Evolutionary conservation across 2,329 filamentous ascomycete species (phyloP), one percentile per base, ranked within the genome.

Genomic region (Pseudocercospora vitis): DNA sequence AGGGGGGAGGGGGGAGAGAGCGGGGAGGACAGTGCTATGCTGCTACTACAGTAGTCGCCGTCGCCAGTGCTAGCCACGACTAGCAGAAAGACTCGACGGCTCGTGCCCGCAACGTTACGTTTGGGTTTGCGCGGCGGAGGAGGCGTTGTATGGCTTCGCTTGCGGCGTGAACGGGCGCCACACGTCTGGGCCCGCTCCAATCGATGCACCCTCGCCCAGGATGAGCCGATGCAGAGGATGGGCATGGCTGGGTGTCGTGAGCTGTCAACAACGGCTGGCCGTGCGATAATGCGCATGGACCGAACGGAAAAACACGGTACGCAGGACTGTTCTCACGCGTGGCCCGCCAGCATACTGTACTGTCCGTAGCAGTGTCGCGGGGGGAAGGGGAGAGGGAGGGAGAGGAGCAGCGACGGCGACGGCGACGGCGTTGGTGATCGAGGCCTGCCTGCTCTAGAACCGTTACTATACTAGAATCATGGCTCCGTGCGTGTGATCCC

Each of bases 91-190:
- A n/a, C n/a, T n/a, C n/a, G n/a, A n/a, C 19, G 33, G 33, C 33
- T 16, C 33, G 33, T 37, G 33, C 33, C 19, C 37, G 24, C 37
- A 9, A 26, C 37, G 37, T 6, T 45, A 19, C 40, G 40, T 45
- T 29, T 45, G 24, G 24, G 12, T 45, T 45, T 45, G 19, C 40
- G 40, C 40, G 23, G 23, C 24, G 40, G 23, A 21, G 12, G 40
- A 45, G 40, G 40, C 40, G 18, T 45, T n/a, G 14, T 28, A 8
- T 45, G 40, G 42, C 42, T 28, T 45, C 42, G 42, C 42, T 28
- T 31, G 29, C 12, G 39, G 4, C 39, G 39, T 44, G 8, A 14
- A 44, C 19, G 21, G 42, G 24, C 21, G 42, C 42, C 42, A 45
- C 42, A 14, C 23, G 26, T 45, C 23, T 14, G 40, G 40, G 21